Evolutionary conservation across 2,329 filamentous ascomycete species (phyloP), one percentile per base, ranked within the genome.

Genomic region (Colletotrichum eremochloae): DNA sequence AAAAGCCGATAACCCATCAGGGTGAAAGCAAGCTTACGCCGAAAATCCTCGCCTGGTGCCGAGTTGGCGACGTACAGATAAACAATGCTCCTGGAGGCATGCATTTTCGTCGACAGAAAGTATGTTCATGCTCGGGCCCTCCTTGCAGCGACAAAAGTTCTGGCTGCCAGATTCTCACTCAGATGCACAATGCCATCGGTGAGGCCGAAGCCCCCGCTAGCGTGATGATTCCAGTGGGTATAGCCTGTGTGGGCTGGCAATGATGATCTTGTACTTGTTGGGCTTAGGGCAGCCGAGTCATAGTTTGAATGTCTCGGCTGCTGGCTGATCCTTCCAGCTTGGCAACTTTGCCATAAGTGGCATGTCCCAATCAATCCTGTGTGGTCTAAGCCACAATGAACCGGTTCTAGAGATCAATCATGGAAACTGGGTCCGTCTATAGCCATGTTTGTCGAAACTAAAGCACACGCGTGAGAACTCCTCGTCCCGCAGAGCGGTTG

Each of bases 121-220:
- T 67, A 9, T 24, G 24, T 14, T 38, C 14, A 85, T 85, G 0
- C 77, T 79, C 57, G 82, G 83, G 71, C 84, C 82, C 1, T 82
- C 83, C 57, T 78, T 78, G 3, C 82, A 82, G 44, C 83, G 80
- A 78, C 79, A 84, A 48, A 85, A 81, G 0, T 83, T 83, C 84
- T 2, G 79, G 78, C 3, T 91, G 82, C 84, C 84, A 2, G 79
- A 78, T 3, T 91, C 82, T 76, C 89, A 90, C 75, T 92, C 89
- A 71, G 85, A 89, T 5, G 92, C 83, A 89, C 87, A 67, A 92
- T 88, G 0, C 90, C 90, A 5, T 89, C 89, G 0, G 89, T 91
- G 60, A 92, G 85, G 4, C 90, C 90, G 36, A 91, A 81, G 0
- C 90, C 90, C 56, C 90, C 90, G 8, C 68, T 58, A 60, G 36